These are phyloP conservation scores for Purpureocillium takamizusanense DNA, from an alignment of 2,329 filamentous ascomycete species.

Conservation along the genomic window DNA sequence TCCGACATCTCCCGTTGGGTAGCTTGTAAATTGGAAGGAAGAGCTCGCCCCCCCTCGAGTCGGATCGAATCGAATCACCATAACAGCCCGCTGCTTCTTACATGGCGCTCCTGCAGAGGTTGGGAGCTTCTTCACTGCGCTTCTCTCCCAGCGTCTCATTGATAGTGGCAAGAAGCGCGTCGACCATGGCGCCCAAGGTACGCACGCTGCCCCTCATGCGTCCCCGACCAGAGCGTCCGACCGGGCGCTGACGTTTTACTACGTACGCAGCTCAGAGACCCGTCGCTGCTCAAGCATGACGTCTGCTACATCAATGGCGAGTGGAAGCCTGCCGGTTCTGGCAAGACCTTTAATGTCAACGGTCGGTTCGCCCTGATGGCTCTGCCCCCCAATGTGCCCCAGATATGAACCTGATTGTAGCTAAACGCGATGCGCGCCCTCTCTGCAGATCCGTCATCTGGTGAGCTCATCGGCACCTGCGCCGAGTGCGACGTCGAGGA, in stretches of 20 bases:
- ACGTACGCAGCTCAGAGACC: conserved; percentile 60
- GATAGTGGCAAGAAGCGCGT: conserved; percentile 28
- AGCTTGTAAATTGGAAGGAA: no score
- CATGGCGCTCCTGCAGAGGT: conserved; percentile 22
- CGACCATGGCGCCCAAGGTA: conserved; percentile 39
- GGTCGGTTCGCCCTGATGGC: conserved; percentile 32
- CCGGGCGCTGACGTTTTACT: neutral
- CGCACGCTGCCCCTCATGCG: neutral
- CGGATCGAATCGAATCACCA: no score
- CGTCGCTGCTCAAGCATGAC: conserved; percentile 75
- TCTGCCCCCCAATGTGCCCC: no score
- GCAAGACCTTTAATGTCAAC: conserved; percentile 83
- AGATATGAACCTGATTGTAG: no score
- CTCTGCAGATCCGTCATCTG: conserved; percentile 68
- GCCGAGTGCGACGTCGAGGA: conserved; percentile 78
- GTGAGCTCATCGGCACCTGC: conserved; percentile 69
- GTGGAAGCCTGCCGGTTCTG: conserved; percentile 79
- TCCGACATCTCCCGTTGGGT: no score
- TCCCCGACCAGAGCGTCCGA: neutral
- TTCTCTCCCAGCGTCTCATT: conserved; percentile 19
- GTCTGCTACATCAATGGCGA: conserved; percentile 83
- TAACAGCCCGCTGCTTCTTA: neutral
- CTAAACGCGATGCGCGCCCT: no score
- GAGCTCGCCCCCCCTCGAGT: no score
- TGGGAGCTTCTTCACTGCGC: conserved; percentile 19